Base-by-base conservation (phyloP, 108 stramenopile genomes). In the Pseudonitzschia multistriata region DNA sequence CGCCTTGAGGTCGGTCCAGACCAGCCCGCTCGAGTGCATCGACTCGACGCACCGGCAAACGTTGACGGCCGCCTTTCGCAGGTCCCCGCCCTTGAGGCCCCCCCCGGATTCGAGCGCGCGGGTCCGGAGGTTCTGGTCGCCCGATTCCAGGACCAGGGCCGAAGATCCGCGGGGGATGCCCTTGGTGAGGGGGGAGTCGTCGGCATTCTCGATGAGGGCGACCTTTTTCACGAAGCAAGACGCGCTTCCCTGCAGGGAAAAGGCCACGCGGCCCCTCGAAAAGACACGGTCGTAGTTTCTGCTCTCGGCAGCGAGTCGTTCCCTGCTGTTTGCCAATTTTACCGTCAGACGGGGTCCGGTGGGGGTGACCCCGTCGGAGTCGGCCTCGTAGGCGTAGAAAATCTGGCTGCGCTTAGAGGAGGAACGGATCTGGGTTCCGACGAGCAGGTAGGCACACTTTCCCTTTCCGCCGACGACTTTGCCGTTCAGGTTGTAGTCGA, bases 1-100 rank as follows among this genome's bases (percentile, higher is more conserved):
- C 14, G 88, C 83, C 67, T 95, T 95, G 48, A 92, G 48, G 68
- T 95, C 94, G 45, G 91, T 95, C 91, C 91, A 95, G n/a, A 95
- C 94, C 66, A 95, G 67, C 22, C 76, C 67, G 11, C 81, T 75
- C 27, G 79, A 68, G 68, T 92, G 89, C 64, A 92, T 68, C 0
- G 84, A 85, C 62, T 91, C 83, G 21, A 92, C 68, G 55, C 90
- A 92, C 59, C 76, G 81, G 7, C 82, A 66, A 17, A 81, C 88
- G 28, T 87, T 81, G 13, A 52, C 34, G 34, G 45, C 42, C 6
- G 52, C 52, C 30, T 24, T 52, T 8, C 50, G 34, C 14, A 67
- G 28, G 21, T 5, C 30, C 17, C 28, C 21, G 8, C 45, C 67
- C 7, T 7, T 34, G 0, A 67, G 24, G 29, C 36, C 49, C 29